These are phyloP conservation scores for Phylloporus arenicola DNA, from an alignment of 768 basidiomycete species.

Conservation along the genomic window DNA sequence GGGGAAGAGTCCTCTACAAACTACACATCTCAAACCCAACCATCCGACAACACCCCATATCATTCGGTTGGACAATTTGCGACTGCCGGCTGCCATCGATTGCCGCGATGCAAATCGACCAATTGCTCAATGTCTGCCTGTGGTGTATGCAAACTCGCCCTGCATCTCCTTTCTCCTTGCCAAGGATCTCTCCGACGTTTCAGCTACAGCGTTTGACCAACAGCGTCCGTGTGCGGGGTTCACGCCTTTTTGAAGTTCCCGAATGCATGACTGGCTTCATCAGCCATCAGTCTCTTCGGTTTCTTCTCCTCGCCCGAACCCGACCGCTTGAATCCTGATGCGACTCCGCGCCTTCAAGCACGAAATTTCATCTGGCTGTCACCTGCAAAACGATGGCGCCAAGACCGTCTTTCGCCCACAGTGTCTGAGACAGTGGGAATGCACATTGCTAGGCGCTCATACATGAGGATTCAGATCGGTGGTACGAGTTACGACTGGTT, in stretches of 20 bases:
- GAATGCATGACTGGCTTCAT: neutral
- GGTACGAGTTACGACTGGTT: too few species aligned
- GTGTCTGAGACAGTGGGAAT: neutral
- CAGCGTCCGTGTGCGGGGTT: neutral
- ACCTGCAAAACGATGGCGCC: neutral
- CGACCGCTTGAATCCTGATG: neutral
- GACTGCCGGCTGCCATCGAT: neutral
- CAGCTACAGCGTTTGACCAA: neutral
- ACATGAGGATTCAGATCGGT: too few species aligned
- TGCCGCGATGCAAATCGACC: neutral
- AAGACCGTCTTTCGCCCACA: neutral
- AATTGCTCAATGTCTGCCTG: neutral
- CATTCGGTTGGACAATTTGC: neutral
- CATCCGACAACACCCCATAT: neutral
- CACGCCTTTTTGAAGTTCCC: neutral
- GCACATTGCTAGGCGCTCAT: neutral
- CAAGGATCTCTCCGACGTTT: neutral
- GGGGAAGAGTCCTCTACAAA: too few species aligned
- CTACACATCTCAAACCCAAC: too few species aligned
- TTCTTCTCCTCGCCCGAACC: neutral
- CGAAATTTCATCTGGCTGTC: neutral
- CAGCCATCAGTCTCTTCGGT: neutral
- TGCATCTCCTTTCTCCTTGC: neutral
- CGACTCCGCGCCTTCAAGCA: neutral
- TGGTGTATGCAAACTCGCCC: neutral